These are phyloP conservation scores for Populus trichocarpa DNA, from an alignment of 441 rosid species.

Conservation along the genomic window DNA sequence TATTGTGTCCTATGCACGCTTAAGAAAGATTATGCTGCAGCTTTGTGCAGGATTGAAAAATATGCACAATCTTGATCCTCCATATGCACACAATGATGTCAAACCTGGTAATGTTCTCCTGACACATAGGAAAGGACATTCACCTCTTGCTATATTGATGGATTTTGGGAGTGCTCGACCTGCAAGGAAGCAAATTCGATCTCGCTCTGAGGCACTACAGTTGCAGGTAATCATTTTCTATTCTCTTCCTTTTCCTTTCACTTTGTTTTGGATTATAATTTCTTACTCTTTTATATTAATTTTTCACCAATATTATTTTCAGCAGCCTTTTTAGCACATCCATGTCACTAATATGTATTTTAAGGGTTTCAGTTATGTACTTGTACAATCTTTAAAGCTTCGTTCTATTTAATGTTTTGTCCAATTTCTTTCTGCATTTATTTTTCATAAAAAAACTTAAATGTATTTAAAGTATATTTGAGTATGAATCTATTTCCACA, in stretches of 20 bases:
- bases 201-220: constrained; percentile 91
- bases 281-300: not conserved
- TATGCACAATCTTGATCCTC: constrained; percentile 91
- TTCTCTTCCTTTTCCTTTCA: not conserved
- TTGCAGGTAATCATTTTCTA: constrained; percentile 58
- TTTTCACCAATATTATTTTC: not conserved
- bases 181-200: constrained; percentile 75
- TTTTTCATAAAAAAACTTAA: not conserved
- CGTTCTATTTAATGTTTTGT: not conserved
- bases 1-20: not conserved
- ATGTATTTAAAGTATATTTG: not conserved
- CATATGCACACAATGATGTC: constrained; percentile 99
- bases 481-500: not conserved
- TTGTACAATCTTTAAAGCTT: not conserved
- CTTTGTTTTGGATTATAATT: not conserved
- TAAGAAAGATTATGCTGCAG: constrained; percentile 40
- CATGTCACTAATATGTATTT: not conserved
- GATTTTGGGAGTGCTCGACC: constrained; percentile 97
- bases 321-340: not conserved
- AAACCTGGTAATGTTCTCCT: constrained; percentile 98
- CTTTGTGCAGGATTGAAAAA: constrained; percentile 96
- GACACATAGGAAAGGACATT: constrained; percentile 77
- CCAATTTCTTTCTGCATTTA: not conserved
- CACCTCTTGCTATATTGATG: constrained; percentile 92
- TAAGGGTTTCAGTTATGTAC: not conserved